These are phyloP conservation scores for Scheffersomyces quercinus DNA, from an alignment of 1,139 yeast species.

Conservation along the genomic window DNA sequence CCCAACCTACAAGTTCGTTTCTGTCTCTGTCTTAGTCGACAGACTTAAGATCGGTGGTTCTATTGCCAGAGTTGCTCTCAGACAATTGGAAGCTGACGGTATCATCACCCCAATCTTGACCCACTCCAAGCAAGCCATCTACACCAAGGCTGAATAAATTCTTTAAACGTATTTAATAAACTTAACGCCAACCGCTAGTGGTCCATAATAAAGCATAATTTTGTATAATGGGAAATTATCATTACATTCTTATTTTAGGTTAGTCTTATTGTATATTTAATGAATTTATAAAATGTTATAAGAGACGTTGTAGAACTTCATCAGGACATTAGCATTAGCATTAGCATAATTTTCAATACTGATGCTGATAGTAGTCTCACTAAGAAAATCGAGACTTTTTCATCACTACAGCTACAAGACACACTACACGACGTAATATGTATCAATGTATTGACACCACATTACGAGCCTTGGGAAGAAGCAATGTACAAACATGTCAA, in stretches of 20 bases:
- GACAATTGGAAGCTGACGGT: slow-evolving; percentile 94
- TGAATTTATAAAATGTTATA: background rate
- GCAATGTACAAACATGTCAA: too few relatives aligned
- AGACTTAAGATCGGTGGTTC: slow-evolving; percentile 99
- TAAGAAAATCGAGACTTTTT: too few relatives aligned
- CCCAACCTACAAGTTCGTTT: slow-evolving; percentile 97
- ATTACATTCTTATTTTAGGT: slow-evolving; percentile 1
- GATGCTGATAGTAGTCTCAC: too few relatives aligned
- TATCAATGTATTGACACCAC: too few relatives aligned
- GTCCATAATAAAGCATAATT: slow-evolving; percentile 1
- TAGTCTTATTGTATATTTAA: background rate
- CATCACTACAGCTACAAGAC: too few relatives aligned
- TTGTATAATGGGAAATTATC: background rate
- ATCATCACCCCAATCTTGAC: slow-evolving; percentile 90
- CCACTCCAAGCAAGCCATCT: slow-evolving; percentile 97
- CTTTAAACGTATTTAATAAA: slow-evolving; percentile 3
- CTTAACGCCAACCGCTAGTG: background rate
- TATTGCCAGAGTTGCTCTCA: slow-evolving; percentile 95
- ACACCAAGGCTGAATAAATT: slow-evolving; percentile 68
- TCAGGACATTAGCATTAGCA: too few relatives aligned
- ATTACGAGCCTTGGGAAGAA: too few relatives aligned
- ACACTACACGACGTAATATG: too few relatives aligned
- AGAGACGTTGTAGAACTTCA: background rate
- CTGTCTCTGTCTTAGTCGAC: slow-evolving; percentile 97
- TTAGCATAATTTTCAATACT: too few relatives aligned